Evolutionary conservation across 148 eudicot genomes (phyloP).

Genomic region (Rhododendron ovatum): DNA sequence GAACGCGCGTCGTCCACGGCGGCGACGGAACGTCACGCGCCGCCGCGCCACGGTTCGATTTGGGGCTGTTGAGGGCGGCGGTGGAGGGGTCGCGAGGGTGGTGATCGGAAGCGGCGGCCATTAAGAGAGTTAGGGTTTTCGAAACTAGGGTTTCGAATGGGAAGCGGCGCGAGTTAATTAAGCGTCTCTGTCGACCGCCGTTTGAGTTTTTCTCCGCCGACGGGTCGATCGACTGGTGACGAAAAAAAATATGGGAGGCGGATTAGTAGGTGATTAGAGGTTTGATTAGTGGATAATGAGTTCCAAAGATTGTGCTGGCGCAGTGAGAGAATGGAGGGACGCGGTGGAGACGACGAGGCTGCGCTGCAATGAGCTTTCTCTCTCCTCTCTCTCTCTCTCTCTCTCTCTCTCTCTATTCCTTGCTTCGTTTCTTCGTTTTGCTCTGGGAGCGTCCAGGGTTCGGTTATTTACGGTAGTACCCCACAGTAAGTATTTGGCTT

Average conservation of each 20-base stretch:
- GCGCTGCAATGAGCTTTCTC: slow-evolving; percentile 11
- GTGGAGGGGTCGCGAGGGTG: slow-evolving; percentile 4
- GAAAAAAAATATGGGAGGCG: neutral
- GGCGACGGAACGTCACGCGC: slow-evolving; percentile 24
- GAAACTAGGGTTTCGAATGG: slow-evolving; percentile 25
- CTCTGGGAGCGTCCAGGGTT: neutral
- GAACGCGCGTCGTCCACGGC: slow-evolving; percentile 43
- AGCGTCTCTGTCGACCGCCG: slow-evolving; percentile 3
- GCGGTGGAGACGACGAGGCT: slow-evolving; percentile 7
- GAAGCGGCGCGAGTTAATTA: neutral
- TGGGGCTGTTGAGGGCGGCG: slow-evolving; percentile 12
- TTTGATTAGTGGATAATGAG: neutral
- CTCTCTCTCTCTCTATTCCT: neutral
- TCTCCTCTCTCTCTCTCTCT: neutral
- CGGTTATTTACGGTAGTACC: neutral
- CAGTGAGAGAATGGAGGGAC: neutral
- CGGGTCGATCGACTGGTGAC: slow-evolving; percentile 5
- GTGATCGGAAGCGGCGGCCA: slow-evolving; percentile 32
- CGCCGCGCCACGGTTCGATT: slow-evolving; percentile 14
- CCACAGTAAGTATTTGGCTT: neutral
- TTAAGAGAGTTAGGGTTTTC: neutral
- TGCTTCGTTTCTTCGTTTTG: neutral
- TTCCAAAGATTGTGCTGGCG: slow-evolving; percentile 13
- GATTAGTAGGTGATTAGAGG: neutral
- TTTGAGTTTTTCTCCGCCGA: neutral